phyloP scores from a whole-genome alignment of 1,284 basidiomycete genomes.

The Boletus sp. region DNA sequence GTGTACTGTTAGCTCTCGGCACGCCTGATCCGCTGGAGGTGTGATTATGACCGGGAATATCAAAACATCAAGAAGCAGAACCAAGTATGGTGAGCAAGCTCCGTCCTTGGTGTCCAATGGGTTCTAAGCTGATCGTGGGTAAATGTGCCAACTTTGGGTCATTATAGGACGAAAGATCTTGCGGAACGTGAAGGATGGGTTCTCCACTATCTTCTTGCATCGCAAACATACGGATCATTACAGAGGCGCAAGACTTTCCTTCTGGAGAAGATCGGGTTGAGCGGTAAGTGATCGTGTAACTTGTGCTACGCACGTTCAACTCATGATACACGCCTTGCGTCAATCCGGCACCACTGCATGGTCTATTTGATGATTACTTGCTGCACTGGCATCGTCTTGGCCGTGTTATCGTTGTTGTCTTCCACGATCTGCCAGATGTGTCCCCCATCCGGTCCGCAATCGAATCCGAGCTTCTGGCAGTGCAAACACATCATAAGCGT shows the following conservation, averaged over 20 bases:
- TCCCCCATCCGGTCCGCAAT: constrained; percentile 20
- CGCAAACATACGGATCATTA: constrained; percentile 38
- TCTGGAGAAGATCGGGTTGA: constrained; percentile 34
- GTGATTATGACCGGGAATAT: constrained; percentile 17
- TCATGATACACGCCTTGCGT: neutral
- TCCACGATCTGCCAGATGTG: constrained; percentile 28
- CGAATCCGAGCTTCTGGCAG: constrained; percentile 34
- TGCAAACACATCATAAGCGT: constrained; percentile 27
- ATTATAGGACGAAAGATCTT: constrained; percentile 34
- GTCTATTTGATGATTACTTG: neutral
- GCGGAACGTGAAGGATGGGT: constrained; percentile 42
- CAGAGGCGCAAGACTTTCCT: constrained; percentile 33
- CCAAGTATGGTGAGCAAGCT: constrained; percentile 30
- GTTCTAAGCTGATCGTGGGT: neutral
- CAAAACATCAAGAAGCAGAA: constrained; percentile 28
- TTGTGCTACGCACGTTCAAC: neutral
- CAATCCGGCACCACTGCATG: neutral
- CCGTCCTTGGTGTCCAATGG: neutral
- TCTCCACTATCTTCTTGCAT: constrained; percentile 36
- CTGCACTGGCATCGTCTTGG: neutral
- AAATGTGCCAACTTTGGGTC: neutral
- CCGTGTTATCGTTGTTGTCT: neutral
- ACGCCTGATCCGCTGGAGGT: constrained; percentile 36
- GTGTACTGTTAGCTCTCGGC: constrained; percentile 34
- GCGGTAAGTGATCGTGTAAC: constrained; percentile 30